These are phyloP conservation scores for Trifolium pratense DNA, from an alignment of 306 rosid genomes.

Conservation along the genomic window DNA sequence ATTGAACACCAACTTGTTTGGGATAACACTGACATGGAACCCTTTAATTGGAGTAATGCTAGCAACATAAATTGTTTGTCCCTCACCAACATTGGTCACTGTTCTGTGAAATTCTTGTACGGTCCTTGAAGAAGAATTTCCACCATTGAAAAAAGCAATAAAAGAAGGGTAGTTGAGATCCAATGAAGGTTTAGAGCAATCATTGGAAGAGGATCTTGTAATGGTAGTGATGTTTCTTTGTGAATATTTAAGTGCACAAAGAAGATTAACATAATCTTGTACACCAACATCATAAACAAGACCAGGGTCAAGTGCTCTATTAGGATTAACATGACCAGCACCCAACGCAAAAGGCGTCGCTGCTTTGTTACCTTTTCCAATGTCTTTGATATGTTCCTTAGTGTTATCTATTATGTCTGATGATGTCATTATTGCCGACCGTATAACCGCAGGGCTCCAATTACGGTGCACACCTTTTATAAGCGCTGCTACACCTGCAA, in stretches of 20 bases:
- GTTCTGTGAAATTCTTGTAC: slow-evolving; percentile 58
- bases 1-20: slow-evolving; percentile 50
- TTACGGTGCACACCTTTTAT: slow-evolving; percentile 53
- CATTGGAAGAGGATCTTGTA: slow-evolving; percentile 45
- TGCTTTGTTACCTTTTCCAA: slow-evolving; percentile 46
- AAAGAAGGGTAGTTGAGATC: slow-evolving; percentile 86
- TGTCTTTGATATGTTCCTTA: slow-evolving; percentile 48
- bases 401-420: slow-evolving; percentile 60
- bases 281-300: slow-evolving; percentile 60
- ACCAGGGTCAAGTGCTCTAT: slow-evolving; percentile 74
- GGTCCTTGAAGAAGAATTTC: background rate
- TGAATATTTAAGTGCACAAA: slow-evolving; percentile 68
- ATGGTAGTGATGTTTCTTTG: slow-evolving; percentile 50
- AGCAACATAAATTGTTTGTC: slow-evolving; percentile 52
- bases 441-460: slow-evolving; percentile 80
- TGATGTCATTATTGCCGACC: slow-evolving; percentile 84
- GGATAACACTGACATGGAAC: slow-evolving; percentile 48
- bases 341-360: slow-evolving; percentile 72
- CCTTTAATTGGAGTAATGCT: slow-evolving; percentile 48
- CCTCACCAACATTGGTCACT: slow-evolving; percentile 61
- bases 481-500: slow-evolving; percentile 71
- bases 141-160: slow-evolving; percentile 50
- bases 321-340: slow-evolving; percentile 76
- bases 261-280: slow-evolving; percentile 68
- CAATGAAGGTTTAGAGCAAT: slow-evolving; percentile 56